Conservation (phyloP, 2,329 filamentous ascomycete species). For the Zasmidium cellare region DNA sequence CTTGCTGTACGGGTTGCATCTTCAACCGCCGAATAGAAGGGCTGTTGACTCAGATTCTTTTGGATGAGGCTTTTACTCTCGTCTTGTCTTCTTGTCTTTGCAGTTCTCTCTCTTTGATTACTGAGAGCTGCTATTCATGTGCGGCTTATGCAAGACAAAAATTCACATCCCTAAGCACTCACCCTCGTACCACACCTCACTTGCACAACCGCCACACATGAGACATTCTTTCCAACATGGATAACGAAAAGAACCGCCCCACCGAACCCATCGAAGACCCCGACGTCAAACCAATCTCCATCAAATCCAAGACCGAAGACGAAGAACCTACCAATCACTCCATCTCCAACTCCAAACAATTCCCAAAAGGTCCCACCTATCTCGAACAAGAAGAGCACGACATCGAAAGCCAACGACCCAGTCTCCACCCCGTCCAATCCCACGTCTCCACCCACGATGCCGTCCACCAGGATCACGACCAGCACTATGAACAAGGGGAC, state of each 20-base stretch:
- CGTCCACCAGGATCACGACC: constrained; percentile 19
- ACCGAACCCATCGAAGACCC: constrained; percentile 18
- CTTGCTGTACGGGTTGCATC: neutral
- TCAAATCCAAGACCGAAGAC: constrained; percentile 10
- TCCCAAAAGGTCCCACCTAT: constrained; percentile 10
- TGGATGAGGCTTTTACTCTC: neutral
- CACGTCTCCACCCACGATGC: constrained; percentile 35
- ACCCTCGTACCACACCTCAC: neutral
- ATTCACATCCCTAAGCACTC: neutral
- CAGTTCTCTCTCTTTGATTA: too few relatives aligned
- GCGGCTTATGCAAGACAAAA: neutral
- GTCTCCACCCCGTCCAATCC: constrained; percentile 29
- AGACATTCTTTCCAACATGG: constrained; percentile 6
- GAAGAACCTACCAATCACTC: neutral
- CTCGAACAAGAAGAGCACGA: constrained; percentile 8
- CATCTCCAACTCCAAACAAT: neutral
- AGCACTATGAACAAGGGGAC: constrained; percentile 47
- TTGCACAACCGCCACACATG: neutral
- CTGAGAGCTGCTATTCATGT: neutral
- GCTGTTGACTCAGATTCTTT: neutral
- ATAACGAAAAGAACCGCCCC: constrained; percentile 11
- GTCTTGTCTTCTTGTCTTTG: neutral
- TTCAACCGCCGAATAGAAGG: neutral
- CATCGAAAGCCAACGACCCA: constrained; percentile 17
- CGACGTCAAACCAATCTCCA: constrained; percentile 10